Conservation (phyloP, 768 basidiomycete species). For the Terana coerulea region DNA sequence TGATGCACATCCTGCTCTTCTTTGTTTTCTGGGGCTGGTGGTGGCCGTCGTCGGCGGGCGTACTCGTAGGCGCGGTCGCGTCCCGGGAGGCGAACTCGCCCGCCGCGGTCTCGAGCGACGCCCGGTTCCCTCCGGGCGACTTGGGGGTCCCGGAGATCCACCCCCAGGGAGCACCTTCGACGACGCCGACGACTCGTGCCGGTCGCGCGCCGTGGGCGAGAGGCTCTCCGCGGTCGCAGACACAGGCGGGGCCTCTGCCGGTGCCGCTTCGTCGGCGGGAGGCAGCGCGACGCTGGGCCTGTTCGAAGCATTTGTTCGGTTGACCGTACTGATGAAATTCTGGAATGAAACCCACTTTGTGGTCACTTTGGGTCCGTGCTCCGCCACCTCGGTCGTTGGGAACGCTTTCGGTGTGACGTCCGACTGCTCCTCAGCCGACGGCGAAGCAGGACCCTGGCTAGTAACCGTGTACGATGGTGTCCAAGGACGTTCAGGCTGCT, state of each 20-base stretch:
- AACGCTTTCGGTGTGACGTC: conserved; percentile 12
- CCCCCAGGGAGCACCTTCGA: conserved; percentile 53
- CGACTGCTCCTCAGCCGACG: conserved; percentile 1
- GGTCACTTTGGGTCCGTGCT: conserved; percentile 12
- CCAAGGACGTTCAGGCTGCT: conserved; percentile 30
- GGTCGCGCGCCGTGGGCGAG: conserved; percentile 26
- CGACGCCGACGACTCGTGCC: conserved; percentile 53
- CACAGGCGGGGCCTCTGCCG: conserved; percentile 10
- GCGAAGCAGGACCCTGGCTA: conserved; percentile 27
- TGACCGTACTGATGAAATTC: conserved; percentile 1
- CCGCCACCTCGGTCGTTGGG: conserved; percentile 17
- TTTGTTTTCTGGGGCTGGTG: conserved; percentile 15
- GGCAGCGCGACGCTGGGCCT: conserved; percentile 24
- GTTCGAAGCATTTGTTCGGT: background rate
- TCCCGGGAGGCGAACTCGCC: conserved; percentile 39
- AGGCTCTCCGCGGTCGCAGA: conserved; percentile 15
- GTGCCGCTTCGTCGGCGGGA: conserved; percentile 19
- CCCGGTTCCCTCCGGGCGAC: conserved; percentile 36
- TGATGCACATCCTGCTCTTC: conserved; percentile 24
- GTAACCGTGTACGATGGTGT: conserved; percentile 38
- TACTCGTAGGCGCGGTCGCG: conserved; percentile 18
- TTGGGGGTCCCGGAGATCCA: conserved; percentile 41
- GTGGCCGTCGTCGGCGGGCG: conserved; percentile 16
- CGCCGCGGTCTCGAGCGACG: conserved; percentile 47
- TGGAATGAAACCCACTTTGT: conserved; percentile 12